Percentiles rank a stretch among this genome's conserved stretches.
These are phyloP conservation scores for Hygrophila difformis DNA, from an alignment of 257 asterid genomes.

Conservation along the genomic window DNA sequence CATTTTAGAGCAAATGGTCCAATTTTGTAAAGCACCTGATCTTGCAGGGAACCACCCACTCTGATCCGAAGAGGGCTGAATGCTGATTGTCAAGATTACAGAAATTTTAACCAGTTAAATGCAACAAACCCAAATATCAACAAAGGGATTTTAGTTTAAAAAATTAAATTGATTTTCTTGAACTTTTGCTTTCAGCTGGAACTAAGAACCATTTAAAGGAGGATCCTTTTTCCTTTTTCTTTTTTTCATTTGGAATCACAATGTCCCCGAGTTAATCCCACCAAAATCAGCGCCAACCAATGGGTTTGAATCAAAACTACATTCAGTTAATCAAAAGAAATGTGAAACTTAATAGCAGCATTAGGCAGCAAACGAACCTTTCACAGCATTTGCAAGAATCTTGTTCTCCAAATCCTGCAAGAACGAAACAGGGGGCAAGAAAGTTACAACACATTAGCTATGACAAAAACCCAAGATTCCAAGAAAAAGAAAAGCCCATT, in stretches of 20 bases:
- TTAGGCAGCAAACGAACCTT: conserved; percentile 44
- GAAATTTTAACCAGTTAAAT: background rate
- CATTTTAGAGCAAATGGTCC: conserved; percentile 36
- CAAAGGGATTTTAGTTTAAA: too few species aligned
- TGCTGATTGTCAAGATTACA: conserved; percentile 26
- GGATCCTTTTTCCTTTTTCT: too few species aligned
- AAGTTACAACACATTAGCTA: background rate
- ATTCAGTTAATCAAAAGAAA: background rate
- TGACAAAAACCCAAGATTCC: background rate
- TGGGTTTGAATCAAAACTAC: too few species aligned
- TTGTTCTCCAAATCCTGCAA: conserved; percentile 52
- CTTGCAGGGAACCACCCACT: conserved; percentile 71
- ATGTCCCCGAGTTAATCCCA: too few species aligned
- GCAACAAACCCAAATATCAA: background rate
- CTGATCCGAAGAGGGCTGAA: conserved; percentile 52
- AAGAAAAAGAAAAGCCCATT: background rate
- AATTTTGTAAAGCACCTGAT: conserved; percentile 48
- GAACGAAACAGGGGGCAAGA: background rate
- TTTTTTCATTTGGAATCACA: too few species aligned
- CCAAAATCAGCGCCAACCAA: too few species aligned
- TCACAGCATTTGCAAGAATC: conserved; percentile 60
- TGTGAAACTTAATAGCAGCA: too few species aligned
- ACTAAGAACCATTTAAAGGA: too few species aligned
- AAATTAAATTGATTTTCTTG: too few species aligned
- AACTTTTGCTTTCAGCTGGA: too few species aligned